Base-by-base conservation (phyloP, 2,329 filamentous ascomycete genomes). In the Dothideomycetes sp. region DNA sequence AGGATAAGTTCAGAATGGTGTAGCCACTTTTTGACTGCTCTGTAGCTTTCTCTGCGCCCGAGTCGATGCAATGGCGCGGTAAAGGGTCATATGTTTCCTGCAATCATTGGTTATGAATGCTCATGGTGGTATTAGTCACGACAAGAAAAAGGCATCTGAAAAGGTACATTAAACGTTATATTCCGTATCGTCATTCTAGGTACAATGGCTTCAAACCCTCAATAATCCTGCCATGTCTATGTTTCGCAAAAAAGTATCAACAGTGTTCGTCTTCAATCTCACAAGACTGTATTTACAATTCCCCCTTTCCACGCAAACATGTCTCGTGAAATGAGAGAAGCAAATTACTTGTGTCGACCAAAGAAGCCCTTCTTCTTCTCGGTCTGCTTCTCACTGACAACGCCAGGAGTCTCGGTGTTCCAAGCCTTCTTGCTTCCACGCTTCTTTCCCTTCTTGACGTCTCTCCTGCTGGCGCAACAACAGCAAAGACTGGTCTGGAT, bases 401-500 rank as follows among this genome's bases (percentile, higher is more conserved):
- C n/a, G 3, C 41, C 43, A 2, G 38, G 32, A 5, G 34, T 40
- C 24, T 46, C 47, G n/a, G 43, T 46, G 16, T 41, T 29, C 47
- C 47, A 51, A 19, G 49, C 49, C 37, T 49, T 49, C 40, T 48
- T 51, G 27, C 41, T 46, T 15, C 67, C 65, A 45, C 52, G 60
- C 62, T 69, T 70, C 51, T 60, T 59, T 7, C 67, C 68, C 10
- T 53, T 68, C 49, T 55, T 60, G 18, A 78, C 60, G 47, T 79
- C 74, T 45, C 75, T 58, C 34, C 70, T 57, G 28, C 68, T 71
- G 10, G 72, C 71, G 54, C 81, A 84, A 59, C 84, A 93, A 61
- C 86, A 94, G 51, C 80, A 84, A 60, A 89, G 71, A 22, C 80
- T 76, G 19, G 82, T 65, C 59, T 93, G 84, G 15, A 93, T 67